phyloP scores from a whole-genome alignment of 805 yeast species.

The Nakazawaea sp. region DNA sequence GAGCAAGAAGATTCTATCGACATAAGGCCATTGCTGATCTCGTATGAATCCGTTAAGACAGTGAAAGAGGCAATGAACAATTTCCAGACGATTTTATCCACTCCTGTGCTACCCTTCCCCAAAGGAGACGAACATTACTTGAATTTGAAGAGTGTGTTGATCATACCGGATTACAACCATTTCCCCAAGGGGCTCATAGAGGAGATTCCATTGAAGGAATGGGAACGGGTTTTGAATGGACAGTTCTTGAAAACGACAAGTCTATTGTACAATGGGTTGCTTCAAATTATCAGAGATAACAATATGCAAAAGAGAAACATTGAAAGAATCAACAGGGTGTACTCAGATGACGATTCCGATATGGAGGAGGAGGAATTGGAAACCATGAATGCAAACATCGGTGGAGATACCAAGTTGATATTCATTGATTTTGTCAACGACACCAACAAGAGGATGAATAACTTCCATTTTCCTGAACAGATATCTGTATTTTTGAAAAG shows the following conservation, averaged over 20 bases:
- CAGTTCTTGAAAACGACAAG: slow-evolving; percentile 20
- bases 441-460: slow-evolving; percentile 1
- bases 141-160: slow-evolving; percentile 55
- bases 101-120: slow-evolving; percentile 52
- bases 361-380: slow-evolving; percentile 5
- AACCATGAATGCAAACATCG: slow-evolving; percentile 8
- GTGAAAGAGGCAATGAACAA: slow-evolving; percentile 41
- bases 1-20: slow-evolving; percentile 61
- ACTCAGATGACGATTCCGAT: slow-evolving; percentile 3
- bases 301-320: slow-evolving; percentile 19
- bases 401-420: slow-evolving; percentile 23
- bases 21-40: slow-evolving; percentile 56
- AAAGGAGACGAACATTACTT: slow-evolving; percentile 52
- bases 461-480: slow-evolving; percentile 7
- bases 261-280: slow-evolving; percentile 22
- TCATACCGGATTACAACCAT: slow-evolving; percentile 52
- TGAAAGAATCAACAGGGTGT: slow-evolving; percentile 16
- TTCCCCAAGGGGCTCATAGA: slow-evolving; percentile 24
- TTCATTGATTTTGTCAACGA: slow-evolving; percentile 20
- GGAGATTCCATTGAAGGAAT: slow-evolving; percentile 22
- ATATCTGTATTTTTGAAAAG: slow-evolving; percentile 7
- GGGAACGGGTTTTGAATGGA: slow-evolving; percentile 18
- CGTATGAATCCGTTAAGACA: slow-evolving; percentile 31
- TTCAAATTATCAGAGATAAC: slow-evolving; percentile 21
- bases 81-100: slow-evolving; percentile 40